These are phyloP conservation scores for Sporothrix protearum DNA, from an alignment of 2,329 filamentous ascomycete species.

Conservation along the genomic window DNA sequence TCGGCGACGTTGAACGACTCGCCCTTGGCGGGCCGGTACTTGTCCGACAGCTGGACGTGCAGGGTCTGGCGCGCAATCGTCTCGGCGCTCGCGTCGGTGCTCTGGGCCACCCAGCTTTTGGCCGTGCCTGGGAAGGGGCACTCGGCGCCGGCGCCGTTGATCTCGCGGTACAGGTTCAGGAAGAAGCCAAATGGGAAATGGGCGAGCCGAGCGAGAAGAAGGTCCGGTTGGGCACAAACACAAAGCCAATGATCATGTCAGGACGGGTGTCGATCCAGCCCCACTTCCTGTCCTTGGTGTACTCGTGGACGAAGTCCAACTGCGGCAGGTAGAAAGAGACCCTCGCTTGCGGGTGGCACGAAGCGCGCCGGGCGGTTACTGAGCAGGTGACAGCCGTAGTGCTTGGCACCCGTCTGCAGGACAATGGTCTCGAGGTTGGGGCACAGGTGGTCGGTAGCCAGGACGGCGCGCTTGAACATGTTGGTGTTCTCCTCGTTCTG, in stretches of 20 bases:
- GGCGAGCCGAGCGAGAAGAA: constrained; percentile 39
- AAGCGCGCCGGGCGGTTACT: constrained; percentile 39
- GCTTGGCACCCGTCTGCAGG: constrained; percentile 38
- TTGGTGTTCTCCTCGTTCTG: constrained; percentile 40
- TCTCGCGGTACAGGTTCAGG: constrained; percentile 36
- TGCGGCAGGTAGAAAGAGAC: constrained; percentile 43
- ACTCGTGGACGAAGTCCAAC: constrained; percentile 39
- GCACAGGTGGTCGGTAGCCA: constrained; percentile 36
- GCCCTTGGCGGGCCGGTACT: constrained; percentile 27
- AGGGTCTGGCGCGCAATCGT: constrained; percentile 36
- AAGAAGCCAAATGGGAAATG: constrained; percentile 40
- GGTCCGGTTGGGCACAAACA: constrained; percentile 42
- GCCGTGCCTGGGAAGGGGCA: constrained; percentile 40
- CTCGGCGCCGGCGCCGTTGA: constrained; percentile 39
- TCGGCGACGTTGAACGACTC: constrained; percentile 32
- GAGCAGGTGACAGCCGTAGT: constrained; percentile 43
- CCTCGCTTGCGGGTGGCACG: constrained; percentile 36
- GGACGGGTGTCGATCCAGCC: constrained; percentile 41
- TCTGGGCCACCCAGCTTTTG: constrained; percentile 39
- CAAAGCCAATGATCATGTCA: constrained; percentile 42
- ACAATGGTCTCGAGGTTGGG: constrained; percentile 39
- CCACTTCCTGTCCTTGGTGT: constrained; percentile 39
- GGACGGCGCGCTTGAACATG: constrained; percentile 41
- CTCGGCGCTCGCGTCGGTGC: constrained; percentile 41
- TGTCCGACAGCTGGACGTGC: constrained; percentile 25